Percentiles rank a stretch among this genome's conserved stretches.
These are phyloP conservation scores for Metschnikowia sp. DNA, from an alignment of 805 yeast species.

Conservation along the genomic window DNA sequence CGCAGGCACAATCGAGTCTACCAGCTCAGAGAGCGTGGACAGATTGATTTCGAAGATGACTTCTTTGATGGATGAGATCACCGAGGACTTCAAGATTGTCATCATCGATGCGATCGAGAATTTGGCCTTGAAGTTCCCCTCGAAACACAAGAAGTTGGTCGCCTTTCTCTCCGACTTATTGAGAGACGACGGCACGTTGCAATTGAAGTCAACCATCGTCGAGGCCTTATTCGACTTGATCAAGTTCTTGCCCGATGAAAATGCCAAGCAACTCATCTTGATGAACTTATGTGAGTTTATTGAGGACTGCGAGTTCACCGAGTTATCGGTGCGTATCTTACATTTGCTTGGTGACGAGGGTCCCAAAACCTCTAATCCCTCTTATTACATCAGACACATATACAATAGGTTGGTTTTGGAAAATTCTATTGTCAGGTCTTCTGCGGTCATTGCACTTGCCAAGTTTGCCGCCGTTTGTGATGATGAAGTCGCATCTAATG, in stretches of 20 bases:
- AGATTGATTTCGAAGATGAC: slow-evolving; percentile 84
- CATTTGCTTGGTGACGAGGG: slow-evolving; percentile 94
- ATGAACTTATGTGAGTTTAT: slow-evolving; percentile 93
- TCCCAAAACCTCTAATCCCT: slow-evolving; percentile 80
- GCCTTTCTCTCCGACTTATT: slow-evolving; percentile 77
- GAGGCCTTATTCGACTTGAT: slow-evolving; percentile 93
- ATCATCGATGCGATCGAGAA: slow-evolving; percentile 94
- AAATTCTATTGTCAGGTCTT: slow-evolving; percentile 90
- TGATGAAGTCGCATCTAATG: slow-evolving; percentile 60
- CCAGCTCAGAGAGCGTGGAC: slow-evolving; percentile 66
- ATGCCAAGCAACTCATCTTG: slow-evolving; percentile 76
- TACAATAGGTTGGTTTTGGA: slow-evolving; percentile 96
- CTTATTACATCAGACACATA: slow-evolving; percentile 89
- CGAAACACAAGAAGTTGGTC: slow-evolving; percentile 80
- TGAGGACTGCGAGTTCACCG: slow-evolving; percentile 97
- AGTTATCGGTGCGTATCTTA: slow-evolving; percentile 86
- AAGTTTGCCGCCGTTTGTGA: slow-evolving; percentile 84
- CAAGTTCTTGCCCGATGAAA: slow-evolving; percentile 68
- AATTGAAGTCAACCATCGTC: slow-evolving; percentile 80
- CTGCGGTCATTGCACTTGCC: slow-evolving; percentile 89
- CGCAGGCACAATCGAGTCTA: slow-evolving; percentile 44
- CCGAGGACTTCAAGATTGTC: slow-evolving; percentile 93
- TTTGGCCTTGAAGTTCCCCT: slow-evolving; percentile 88
- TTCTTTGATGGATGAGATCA: slow-evolving; percentile 85
- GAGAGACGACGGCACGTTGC: slow-evolving; percentile 87